A percentile compares a stretch with the other conserved stretches of the same genome.
Conservation (phyloP, 176 grass and related monocot species). For the Carex littledalei region DNA sequence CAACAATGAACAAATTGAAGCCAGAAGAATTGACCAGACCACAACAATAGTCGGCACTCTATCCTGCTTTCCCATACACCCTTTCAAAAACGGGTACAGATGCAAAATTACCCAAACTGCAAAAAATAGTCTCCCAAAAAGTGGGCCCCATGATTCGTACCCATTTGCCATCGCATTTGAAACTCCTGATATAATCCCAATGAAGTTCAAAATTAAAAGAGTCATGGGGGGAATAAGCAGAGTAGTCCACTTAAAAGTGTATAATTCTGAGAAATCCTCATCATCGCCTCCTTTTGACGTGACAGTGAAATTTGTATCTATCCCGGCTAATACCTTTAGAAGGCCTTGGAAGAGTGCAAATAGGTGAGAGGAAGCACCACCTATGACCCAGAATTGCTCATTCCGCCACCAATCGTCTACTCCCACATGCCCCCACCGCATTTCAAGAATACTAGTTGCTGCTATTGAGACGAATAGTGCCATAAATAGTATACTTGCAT, state of each 20-base stretch:
- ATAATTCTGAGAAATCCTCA: conserved; percentile 41
- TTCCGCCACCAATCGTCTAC: conserved; percentile 51
- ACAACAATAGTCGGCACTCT: conserved; percentile 37
- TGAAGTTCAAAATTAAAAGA: conserved; percentile 34
- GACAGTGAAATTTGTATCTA: conserved; percentile 45
- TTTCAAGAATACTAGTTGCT: conserved; percentile 41
- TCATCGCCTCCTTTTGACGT: conserved; percentile 49
- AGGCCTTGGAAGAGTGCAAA: conserved; percentile 45
- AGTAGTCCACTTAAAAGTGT: conserved; percentile 42
- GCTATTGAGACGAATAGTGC: conserved; percentile 40
- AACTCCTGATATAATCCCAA: conserved; percentile 35
- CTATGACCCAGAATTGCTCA: conserved; percentile 48
- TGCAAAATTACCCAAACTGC: conserved; percentile 42
- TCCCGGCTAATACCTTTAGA: conserved; percentile 35
- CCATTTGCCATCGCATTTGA: conserved; percentile 35
- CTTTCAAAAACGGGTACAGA: conserved; percentile 50
- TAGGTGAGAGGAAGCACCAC: conserved; percentile 39
- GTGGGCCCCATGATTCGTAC: conserved; percentile 39
- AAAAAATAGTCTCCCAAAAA: conserved; percentile 45
- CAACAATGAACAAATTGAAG: conserved; percentile 37
- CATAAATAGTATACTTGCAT: conserved; percentile 39
- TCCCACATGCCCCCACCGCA: conserved; percentile 39
- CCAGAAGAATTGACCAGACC: conserved; percentile 44
- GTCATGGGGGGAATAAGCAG: conserved; percentile 44
- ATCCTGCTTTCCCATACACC: conserved; percentile 47